These are phyloP conservation scores for Apophysomyces elegans DNA, from an alignment of 371 early-diverging fungal species.

Conservation along the genomic window DNA sequence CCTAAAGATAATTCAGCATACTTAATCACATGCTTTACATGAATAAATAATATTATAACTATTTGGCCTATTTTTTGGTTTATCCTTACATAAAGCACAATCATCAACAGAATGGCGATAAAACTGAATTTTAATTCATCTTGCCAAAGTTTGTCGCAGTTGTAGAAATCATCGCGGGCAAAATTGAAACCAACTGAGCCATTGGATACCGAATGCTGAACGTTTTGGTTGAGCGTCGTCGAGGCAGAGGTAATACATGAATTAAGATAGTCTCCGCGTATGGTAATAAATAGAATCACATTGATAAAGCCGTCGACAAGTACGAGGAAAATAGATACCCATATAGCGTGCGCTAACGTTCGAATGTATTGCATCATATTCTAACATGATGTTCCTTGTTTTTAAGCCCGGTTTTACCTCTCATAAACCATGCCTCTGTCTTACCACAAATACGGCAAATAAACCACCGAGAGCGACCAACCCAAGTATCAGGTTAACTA, in stretches of 20 bases:
- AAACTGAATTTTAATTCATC: conserved; percentile 52
- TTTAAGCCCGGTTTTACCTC: too few species aligned
- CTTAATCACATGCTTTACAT: background rate
- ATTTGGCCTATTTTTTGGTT: background rate
- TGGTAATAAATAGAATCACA: conserved; percentile 39
- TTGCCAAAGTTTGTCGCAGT: conserved; percentile 48
- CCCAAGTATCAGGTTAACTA: conserved; percentile 40
- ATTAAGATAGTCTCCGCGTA: conserved; percentile 21
- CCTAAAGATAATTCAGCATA: conserved; percentile 21
- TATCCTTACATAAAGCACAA: conserved; percentile 42
- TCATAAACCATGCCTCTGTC: background rate
- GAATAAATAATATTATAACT: background rate
- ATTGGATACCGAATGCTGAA: background rate
- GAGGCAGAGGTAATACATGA: conserved; percentile 37
- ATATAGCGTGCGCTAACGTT: conserved; percentile 23
- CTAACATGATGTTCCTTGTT: background rate
- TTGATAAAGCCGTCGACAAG: conserved; percentile 37
- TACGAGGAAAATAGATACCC: conserved; percentile 27
- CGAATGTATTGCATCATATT: conserved; percentile 19
- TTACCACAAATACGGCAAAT: conserved; percentile 36
- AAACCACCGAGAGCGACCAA: conserved; percentile 36
- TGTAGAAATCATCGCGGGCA: conserved; percentile 37
- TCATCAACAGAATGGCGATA: conserved; percentile 38
- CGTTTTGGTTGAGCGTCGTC: background rate
- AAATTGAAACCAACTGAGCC: conserved; percentile 3